Base-by-base conservation (phyloP, 2,329 filamentous ascomycete species). In the Paracorniculantispora psalliotae region DNA sequence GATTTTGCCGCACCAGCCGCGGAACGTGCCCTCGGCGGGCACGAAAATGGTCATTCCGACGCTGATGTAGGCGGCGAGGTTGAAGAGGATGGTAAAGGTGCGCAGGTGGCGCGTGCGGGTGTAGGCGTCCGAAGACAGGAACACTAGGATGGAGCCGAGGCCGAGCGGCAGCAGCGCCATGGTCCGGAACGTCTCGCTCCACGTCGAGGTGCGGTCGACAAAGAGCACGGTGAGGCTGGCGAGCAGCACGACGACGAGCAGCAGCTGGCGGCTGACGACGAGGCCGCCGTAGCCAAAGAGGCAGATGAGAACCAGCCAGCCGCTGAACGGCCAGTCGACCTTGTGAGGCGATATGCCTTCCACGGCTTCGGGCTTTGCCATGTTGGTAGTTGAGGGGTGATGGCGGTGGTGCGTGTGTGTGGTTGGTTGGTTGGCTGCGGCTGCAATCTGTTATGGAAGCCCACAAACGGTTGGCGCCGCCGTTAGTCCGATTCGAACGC, bases 301-400 rank as follows among this genome's bases (percentile, higher is more conserved):
- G 35, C 59, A 49, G 23, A 61, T 59, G n/a, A 44, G 10, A 12
- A 52, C 51, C 12, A 61, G 56, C 50, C 49, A 61, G 33, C 30
- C 43, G 21, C 59, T 61, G 23, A 61, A 61, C 4, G 49, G 51
- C n/a, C 58, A 41, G 56, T 61, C 59, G 6, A 61, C 12, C 51
- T 54, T 54, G 26, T 54, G 41, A n/a, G 51, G 51, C 7, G 51
- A 54, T 26, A 54, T 26, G 12, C 51, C 51, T n/a, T 33, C 17
- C n/a, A n/a, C n/a, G n/a, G n/a, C n/a, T n/a, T 33, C 12, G 6
- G n/a, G n/a, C n/a, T n/a, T n/a, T n/a, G n/a, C n/a, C n/a, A n/a
- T n/a, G n/a, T n/a, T n/a, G n/a, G n/a, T n/a, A n/a, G n/a, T n/a
- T n/a, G n/a, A n/a, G n/a, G n/a, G n/a, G n/a, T n/a, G n/a, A n/a